Base-by-base conservation (phyloP, 2,329 filamentous ascomycete genomes). In the Colletotrichum eleusines region DNA sequence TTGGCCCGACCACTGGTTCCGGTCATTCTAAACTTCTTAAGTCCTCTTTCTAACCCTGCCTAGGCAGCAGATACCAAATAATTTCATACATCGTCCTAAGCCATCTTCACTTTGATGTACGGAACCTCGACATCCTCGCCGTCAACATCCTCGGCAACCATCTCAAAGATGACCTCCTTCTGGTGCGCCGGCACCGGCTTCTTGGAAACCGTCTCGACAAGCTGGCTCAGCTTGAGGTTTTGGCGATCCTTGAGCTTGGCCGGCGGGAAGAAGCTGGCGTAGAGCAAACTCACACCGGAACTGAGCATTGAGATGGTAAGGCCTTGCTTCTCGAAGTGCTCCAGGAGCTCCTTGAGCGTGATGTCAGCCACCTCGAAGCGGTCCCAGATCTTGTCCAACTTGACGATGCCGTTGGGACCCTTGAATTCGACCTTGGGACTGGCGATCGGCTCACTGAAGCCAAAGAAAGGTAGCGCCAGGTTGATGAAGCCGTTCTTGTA, bases 401-500 rank as follows among this genome's bases (percentile, higher is more conserved):
- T 90, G 23, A 97, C 93, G 76, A 92, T 92, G 77, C 92, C 93
- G 51, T 93, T 83, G 63, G 91, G 91, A 28, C 94, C 92, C 78
- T 90, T 85, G 84, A 98, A 99, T 77, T 90, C 93, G 74, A 95
- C 93, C 88, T 98, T 98, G 38, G 95, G 94, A 76, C 94, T 97
- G 6, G 91, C 91, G 76, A 99, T 97, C 2, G 96, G 96, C 83
- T 99, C 96, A 78, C 94, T 97, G 88, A 99, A 99, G 48, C 95
- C 95, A 76, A 99, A 97, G 88, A 99, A 98, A 0, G 96, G 96
- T 74, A 99, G 85, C 1, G 96, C 96, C 75, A 99, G 84, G 84
- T 99, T 99, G 83, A 98, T 88, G 82, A 99, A 99, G 20, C 96
- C 96, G 79, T 99, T 99, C 89, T 98, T 98, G 90, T 97, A 99